Base-by-base conservation (phyloP, 2,329 filamentous ascomycete genomes). In the Annulohypoxylon truncatum region DNA sequence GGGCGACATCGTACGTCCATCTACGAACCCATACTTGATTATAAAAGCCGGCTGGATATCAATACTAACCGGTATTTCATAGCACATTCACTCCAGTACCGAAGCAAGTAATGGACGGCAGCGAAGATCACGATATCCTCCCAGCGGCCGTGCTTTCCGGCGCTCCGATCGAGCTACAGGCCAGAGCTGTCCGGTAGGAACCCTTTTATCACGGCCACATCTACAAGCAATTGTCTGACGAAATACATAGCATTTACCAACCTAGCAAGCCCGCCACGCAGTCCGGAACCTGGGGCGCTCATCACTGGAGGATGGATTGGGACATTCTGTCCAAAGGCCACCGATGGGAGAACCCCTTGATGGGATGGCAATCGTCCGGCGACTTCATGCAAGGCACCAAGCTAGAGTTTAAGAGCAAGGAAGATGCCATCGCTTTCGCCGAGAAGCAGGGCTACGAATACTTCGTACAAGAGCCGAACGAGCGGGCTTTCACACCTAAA, bases 381-480 rank as follows among this genome's bases (percentile, higher is more conserved):
- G 96, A 99, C 80, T 89, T 89, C 77, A 96, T 99, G 93, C 94
- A 99, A 80, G 95, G 94, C 76, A 97, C 94, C 51, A 88, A 94
- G 78, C 81, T 99, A 75, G 90, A 90, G 80, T 99, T 99, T 87
- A 92, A 92, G 80, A 87, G 85, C 74, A 98, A 97, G 85, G 94
- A 98, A 79, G 95, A 97, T 74, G 96, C 96, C 71, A 95, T 99
- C 75, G 84, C 86, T 64, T 99, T 99, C 77, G 96, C 96, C 22
- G 92, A 98, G 83, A 99, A 98, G 87, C 96, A 99, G 81, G 96
- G 96, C 33, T 99, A 99, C 79, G 95, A 99, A 79, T 99, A 97
- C 82, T 98, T 96, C 79, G 94, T 99, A 22, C 96, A 98, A 84
- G 96, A 98, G 82, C 95, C 96, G 33, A 96, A 97, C 77, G 88